phyloP scores from a whole-genome alignment of 352 stramenopile genomes.

The Globisporangium camurandrum region DNA sequence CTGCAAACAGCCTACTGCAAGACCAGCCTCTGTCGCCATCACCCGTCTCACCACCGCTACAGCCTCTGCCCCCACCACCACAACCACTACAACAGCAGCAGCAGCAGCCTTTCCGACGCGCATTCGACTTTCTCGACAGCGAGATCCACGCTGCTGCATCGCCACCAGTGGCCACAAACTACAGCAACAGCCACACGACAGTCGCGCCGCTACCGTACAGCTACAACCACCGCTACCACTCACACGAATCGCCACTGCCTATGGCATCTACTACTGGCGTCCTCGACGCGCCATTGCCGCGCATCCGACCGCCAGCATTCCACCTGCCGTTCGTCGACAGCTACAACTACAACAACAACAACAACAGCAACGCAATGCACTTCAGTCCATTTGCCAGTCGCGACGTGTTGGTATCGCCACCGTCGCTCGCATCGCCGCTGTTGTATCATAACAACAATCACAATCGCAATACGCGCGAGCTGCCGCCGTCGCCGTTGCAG shows the following conservation, averaged over 20 bases:
- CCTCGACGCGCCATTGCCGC: constrained; percentile 1
- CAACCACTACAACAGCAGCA: neutral
- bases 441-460: no score
- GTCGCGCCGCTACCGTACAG: constrained; percentile 18
- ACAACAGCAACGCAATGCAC: neutral
- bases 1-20: no score
- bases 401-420: no score
- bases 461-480: no score
- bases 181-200: constrained; percentile 3
- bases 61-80: neutral
- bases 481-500: no score
- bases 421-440: no score
- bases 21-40: no score
- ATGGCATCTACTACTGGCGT: constrained; percentile 10
- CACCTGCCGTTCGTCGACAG: constrained; percentile 4
- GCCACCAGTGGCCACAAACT: neutral
- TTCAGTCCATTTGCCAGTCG: neutral
- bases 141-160: constrained; percentile 1
- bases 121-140: constrained; percentile 5
- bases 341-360: neutral
- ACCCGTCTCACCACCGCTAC: neutral
- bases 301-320: constrained; percentile 6
- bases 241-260: no score
- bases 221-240: no score
- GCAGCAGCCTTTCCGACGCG: constrained; percentile 2